phyloP scores from a whole-genome alignment of 805 yeast species.

The Kluyveromyces wickerhamii region DNA sequence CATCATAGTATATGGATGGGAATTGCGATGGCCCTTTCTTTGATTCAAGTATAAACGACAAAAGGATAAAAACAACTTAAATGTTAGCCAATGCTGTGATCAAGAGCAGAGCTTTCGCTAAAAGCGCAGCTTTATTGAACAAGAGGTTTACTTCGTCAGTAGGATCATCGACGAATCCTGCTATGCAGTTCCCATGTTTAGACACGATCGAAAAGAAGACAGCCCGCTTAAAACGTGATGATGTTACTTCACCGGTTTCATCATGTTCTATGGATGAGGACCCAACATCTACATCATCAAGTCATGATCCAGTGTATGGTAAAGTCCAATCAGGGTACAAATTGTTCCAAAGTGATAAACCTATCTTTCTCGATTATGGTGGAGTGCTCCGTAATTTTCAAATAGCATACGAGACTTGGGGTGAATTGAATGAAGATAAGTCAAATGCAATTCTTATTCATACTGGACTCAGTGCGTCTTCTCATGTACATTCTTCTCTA shows the following conservation, averaged over 20 bases:
- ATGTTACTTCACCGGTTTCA: neutral
- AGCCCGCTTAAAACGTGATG: conserved; percentile 18
- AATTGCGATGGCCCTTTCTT: too few species aligned
- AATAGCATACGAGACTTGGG: conserved; percentile 95
- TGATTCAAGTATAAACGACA: too few species aligned
- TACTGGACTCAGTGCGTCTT: conserved; percentile 88
- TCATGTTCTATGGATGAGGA: conserved; percentile 6
- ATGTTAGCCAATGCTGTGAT: neutral
- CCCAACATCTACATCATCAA: conserved; percentile 24
- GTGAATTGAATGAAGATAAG: conserved; percentile 49
- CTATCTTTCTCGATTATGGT: conserved; percentile 74
- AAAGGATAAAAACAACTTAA: neutral
- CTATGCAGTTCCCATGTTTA: conserved; percentile 74
- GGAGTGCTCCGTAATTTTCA: conserved; percentile 65
- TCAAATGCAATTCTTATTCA: conserved; percentile 76
- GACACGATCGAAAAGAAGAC: conserved; percentile 63
- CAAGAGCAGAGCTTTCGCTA: neutral
- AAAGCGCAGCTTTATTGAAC: too few species aligned
- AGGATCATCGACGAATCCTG: conserved; percentile 46
- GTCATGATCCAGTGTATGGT: conserved; percentile 79
- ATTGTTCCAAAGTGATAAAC: conserved; percentile 43
- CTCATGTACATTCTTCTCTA: conserved; percentile 81
- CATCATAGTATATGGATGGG: too few species aligned
- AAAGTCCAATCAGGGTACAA: conserved; percentile 62
- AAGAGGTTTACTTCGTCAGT: conserved; percentile 1